Conservation (phyloP, 306 rosid species). For the Rosa rugosa region DNA sequence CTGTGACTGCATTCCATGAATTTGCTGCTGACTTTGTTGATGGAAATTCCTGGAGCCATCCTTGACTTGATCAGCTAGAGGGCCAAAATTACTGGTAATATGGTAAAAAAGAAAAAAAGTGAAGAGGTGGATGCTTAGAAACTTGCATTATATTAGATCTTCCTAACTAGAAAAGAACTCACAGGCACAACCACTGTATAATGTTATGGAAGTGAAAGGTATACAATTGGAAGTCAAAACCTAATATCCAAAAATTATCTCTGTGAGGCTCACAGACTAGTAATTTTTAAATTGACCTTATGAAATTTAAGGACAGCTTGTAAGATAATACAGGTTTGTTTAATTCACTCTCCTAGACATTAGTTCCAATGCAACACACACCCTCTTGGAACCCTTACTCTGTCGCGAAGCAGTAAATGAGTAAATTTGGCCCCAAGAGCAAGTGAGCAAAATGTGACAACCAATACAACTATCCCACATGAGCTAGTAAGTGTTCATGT, state of each 20-base stretch:
- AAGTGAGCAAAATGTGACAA: neutral
- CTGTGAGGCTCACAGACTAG: neutral
- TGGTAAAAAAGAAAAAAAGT: neutral
- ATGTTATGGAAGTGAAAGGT: neutral
- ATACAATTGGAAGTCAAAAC: neutral
- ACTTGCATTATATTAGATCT: neutral
- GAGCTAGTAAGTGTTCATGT: neutral
- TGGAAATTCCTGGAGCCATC: slow-evolving; percentile 65
- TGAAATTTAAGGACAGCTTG: neutral
- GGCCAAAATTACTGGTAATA: slow-evolving; percentile 58
- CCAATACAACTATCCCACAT: neutral
- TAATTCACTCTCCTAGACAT: neutral
- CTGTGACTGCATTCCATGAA: slow-evolving; percentile 64
- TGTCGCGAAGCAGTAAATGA: neutral
- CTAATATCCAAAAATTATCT: neutral
- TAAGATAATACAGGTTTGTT: neutral
- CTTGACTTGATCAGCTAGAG: slow-evolving; percentile 70
- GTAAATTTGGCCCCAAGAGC: neutral
- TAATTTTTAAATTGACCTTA: neutral
- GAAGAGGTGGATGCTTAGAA: slow-evolving; percentile 7
- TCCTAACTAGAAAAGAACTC: neutral
- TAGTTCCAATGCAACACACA: neutral
- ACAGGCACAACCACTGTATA: neutral
- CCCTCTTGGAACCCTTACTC: neutral
- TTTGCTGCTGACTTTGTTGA: slow-evolving; percentile 65